A percentile compares a stretch with the other conserved stretches of the same genome.
These are phyloP conservation scores for Cladobotryum protrusum DNA, from an alignment of 2,329 filamentous ascomycete species.

Conservation along the genomic window DNA sequence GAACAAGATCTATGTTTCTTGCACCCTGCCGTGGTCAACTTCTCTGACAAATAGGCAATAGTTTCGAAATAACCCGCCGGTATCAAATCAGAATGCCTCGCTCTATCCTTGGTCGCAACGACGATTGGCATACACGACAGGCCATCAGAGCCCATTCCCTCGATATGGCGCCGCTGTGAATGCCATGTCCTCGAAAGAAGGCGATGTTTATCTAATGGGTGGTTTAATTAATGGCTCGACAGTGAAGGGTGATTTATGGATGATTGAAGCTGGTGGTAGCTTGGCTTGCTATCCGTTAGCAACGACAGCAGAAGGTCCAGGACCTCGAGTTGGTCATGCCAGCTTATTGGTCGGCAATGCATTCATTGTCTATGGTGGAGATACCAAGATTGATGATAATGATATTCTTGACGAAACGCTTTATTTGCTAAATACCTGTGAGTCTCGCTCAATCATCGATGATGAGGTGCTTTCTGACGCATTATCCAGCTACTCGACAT, in stretches of 20 bases:
- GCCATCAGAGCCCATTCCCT: constrained; percentile 82
- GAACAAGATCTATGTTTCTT: too few species aligned
- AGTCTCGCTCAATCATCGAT: constrained; percentile 31
- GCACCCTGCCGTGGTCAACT: not conserved
- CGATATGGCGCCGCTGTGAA: constrained; percentile 97
- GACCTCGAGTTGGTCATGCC: constrained; percentile 88
- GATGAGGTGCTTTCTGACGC: constrained; percentile 14
- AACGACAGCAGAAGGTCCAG: constrained; percentile 88
- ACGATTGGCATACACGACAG: constrained; percentile 75
- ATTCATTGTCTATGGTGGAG: constrained; percentile 97
- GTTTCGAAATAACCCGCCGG: constrained; percentile 22
- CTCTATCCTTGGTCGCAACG: constrained; percentile 96
- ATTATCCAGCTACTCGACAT: constrained; percentile 74
- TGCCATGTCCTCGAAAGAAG: constrained; percentile 86
- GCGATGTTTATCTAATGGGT: constrained; percentile 96
- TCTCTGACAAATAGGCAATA: constrained; percentile 4
- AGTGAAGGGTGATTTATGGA: constrained; percentile 95
- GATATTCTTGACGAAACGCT: constrained; percentile 91
- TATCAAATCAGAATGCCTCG: constrained; percentile 61
- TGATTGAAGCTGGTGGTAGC: constrained; percentile 85
- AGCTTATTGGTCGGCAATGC: constrained; percentile 95
- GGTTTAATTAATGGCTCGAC: constrained; percentile 91
- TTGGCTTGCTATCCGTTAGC: constrained; percentile 87
- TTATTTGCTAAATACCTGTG: constrained; percentile 96
- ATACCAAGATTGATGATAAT: constrained; percentile 92